Base-by-base conservation (phyloP, 345 rosid genomes). In the Moringa oleifera region DNA sequence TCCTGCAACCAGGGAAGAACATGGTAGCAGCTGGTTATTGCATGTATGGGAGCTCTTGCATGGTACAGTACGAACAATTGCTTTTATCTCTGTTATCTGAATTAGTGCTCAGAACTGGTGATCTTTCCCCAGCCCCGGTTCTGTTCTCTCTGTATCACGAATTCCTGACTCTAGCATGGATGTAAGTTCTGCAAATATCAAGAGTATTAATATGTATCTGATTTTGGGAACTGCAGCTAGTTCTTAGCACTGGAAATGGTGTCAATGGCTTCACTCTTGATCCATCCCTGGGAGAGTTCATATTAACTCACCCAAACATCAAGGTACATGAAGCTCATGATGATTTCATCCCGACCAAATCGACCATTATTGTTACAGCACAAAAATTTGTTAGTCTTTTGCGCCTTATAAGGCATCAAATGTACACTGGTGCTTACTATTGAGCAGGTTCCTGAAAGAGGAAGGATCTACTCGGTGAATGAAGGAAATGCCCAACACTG, bases 11-110 rank as follows among this genome's bases (percentile, higher is more conserved):
- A 20, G 94, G 94, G 52, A 79, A 65, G 47, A 74, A 84, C 28
- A 76, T 87, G 79, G 18, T 84, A 21, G 94, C 94, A 6, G 94
- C 94, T 65, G 94, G 90, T 54, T 87, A 84, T 69, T 84, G 94
- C 74, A 82, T 87, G 90, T 87, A 87, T 61, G 94, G 94, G 59
- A 82, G 90, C 73, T 77, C 90, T 58, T 87, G 94, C 80, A 87
- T 75, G 85, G 94, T 87, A 84, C 2, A 25, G 46, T n/a, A 36
- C 58, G 21, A 19, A 18, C 36, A 22, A 28, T n/a, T n/a, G n/a
- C n/a, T n/a, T n/a, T n/a, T n/a, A n/a, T 8, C 33, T 28, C 8
- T 28, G 33, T 28, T 28, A 28, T 28, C 33, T 28, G 33, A 28
- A 20, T 23, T 21, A 3, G 0, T 17, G 28, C 36, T n/a, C 25